Base-by-base conservation (phyloP, 768 basidiomycete genomes). In the Suillus clintonianus region DNA sequence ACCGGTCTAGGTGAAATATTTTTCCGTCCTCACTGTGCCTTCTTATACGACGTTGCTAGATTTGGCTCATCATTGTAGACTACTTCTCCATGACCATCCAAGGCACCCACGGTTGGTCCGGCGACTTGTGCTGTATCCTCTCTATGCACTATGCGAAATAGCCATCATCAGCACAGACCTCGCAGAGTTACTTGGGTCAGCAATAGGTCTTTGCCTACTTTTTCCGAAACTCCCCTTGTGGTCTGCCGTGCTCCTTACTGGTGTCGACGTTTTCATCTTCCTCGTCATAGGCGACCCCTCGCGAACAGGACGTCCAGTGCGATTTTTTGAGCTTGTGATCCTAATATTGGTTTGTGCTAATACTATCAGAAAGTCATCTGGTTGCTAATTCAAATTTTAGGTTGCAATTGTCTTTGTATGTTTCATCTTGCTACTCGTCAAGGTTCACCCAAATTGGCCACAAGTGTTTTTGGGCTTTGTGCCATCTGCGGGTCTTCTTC, bases 151-250 rank as follows among this genome's bases (percentile, higher is more conserved):
- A 37, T 68, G 78, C 36, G 85, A 87, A 70, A 69, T 84, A 17
- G 85, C 84, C 24, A 85, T 86, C 66, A 80, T 86, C 62, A 80
- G 79, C 39, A 86, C 86, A 17, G 86, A 86, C 71, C 72, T 87
- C 27, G 86, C 86, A 14, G 87, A 89, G 66, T 76, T 89, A 6
- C 75, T 89, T 1, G 87, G 87, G 0, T 83, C 81, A 22, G 87
- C 87, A 13, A 87, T 88, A 39, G 87, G 83, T 4, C 73, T 89
- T 61, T 80, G 80, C 63, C 71, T 89, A 69, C 74, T 86, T 47
- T 80, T 85, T 60, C 85, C 85, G 2, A 67, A 64, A 19, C 72
- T 86, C 13, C 84, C 85, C 6, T 71, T 85, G 11, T 85, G 79
- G 78, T 81, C 73, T 1, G 79, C 77, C 41, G 83, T 85, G 10